phyloP scores from a whole-genome alignment of 495 filamentous ascomycete species.

The Podospora australis region DNA sequence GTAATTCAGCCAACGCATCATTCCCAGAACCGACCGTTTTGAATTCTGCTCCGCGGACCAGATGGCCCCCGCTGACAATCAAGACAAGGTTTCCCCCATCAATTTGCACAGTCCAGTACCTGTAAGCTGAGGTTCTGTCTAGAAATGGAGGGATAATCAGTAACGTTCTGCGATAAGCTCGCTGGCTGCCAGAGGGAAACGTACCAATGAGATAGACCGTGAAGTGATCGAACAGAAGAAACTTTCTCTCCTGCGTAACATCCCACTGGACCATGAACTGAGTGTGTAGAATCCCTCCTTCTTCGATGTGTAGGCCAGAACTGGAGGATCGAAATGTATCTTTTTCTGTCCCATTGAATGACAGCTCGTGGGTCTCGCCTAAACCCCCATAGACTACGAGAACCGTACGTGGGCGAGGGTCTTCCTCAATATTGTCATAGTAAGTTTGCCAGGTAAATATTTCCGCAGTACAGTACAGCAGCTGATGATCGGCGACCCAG shows the following conservation, averaged over 20 bases:
- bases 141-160: too few relatives aligned
- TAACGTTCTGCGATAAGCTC: neutral
- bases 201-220: too few relatives aligned
- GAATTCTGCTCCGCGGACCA: constrained; percentile 59
- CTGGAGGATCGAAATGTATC: too few relatives aligned
- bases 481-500: constrained; percentile 51
- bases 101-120: constrained; percentile 64
- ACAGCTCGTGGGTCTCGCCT: constrained; percentile 67
- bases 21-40: constrained; percentile 5
- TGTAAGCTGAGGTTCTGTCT: constrained; percentile 68
- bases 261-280: too few relatives aligned
- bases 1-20: constrained; percentile 29
- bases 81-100: constrained; percentile 31
- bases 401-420: too few relatives aligned
- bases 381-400: constrained; percentile 65
- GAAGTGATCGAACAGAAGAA: too few relatives aligned
- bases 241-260: too few relatives aligned
- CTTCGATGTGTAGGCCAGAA: too few relatives aligned
- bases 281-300: too few relatives aligned
- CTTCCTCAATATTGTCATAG: too few relatives aligned
- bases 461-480: constrained; percentile 72
- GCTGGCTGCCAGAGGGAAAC: too few relatives aligned
- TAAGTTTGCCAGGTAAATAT: constrained; percentile 56
- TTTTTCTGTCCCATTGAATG: too few relatives aligned
- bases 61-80: constrained; percentile 67